Evolutionary conservation across 208 protist genomes (phyloP).

Genomic region (Crithidia fasciculata): DNA sequence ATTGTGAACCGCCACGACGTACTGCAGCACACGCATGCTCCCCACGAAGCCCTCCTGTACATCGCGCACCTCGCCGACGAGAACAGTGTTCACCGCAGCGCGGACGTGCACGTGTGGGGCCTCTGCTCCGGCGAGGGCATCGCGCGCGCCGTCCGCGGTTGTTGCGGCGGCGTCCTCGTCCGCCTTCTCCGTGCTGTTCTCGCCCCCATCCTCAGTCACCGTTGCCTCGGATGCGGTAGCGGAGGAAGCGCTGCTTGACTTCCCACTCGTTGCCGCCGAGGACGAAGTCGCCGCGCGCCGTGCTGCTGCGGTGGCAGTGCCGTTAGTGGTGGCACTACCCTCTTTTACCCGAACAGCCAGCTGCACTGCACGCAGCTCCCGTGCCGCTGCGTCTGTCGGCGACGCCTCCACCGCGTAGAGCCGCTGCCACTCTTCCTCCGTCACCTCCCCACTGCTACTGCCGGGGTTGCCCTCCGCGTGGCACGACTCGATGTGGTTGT

Average conservation of each 20-base stretch:
- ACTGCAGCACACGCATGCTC: constrained; percentile 56
- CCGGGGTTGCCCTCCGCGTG: constrained; percentile 16
- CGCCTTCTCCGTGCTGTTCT: background rate
- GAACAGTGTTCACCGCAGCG: constrained; percentile 52
- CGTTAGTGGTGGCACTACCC: background rate
- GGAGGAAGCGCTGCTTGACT: background rate
- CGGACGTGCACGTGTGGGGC: constrained; percentile 65
- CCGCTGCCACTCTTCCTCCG: constrained; percentile 36
- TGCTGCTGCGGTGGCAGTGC: background rate
- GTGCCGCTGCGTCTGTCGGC: constrained; percentile 7
- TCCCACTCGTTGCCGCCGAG: background rate
- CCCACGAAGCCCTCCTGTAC: constrained; percentile 77
- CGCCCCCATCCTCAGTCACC: background rate
- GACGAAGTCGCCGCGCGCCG: background rate
- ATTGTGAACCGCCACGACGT: constrained; percentile 53
- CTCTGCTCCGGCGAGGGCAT: constrained; percentile 2
- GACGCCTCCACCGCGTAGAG: constrained; percentile 36
- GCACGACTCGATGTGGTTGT: constrained; percentile 61
- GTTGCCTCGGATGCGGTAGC: too few relatives aligned
- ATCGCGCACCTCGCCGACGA: constrained; percentile 70
- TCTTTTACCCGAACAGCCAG: constrained; percentile 7
- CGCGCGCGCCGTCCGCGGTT: background rate
- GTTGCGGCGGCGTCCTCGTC: constrained; percentile 2
- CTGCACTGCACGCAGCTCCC: constrained; percentile 14
- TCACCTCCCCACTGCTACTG: constrained; percentile 22